Evolutionary conservation across 345 rosid genomes (phyloP).

Genomic region (Stellera chamaejasme): DNA sequence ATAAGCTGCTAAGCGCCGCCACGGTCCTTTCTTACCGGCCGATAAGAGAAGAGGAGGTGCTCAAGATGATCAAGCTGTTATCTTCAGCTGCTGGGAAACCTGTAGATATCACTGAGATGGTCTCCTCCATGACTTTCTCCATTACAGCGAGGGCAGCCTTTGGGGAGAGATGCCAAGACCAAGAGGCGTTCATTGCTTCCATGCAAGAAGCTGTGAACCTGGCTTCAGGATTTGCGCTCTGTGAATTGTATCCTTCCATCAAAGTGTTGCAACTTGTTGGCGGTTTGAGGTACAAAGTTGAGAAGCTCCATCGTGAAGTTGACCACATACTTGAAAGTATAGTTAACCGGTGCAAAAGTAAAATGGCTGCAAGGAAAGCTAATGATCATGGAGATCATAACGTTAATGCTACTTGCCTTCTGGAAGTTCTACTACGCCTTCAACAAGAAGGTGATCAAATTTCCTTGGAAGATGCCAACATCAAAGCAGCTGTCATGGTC

Average conservation of each 20-base stretch:
- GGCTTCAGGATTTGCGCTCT: conserved; percentile 7
- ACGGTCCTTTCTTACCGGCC: conserved; percentile 8
- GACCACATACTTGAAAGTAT: conserved; percentile 8
- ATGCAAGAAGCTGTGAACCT: conserved; percentile 1
- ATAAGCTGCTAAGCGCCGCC: background rate
- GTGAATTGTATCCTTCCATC: conserved; percentile 13
- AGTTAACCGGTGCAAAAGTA: background rate
- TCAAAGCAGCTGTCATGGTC: background rate
- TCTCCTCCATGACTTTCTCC: no score
- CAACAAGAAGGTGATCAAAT: background rate
- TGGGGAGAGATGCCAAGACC: background rate
- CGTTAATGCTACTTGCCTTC: background rate
- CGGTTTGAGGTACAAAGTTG: conserved; percentile 1
- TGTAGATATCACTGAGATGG: no score
- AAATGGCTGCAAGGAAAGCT: background rate
- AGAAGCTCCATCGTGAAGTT: conserved; percentile 7
- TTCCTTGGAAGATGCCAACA: background rate
- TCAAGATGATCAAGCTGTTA: no score
- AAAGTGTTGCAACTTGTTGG: conserved; percentile 1
- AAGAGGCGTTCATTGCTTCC: conserved; percentile 7
- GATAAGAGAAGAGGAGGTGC: conserved; percentile 11
- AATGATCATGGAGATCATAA: background rate
- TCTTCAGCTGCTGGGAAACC: no score
- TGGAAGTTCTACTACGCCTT: background rate
- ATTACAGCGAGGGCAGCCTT: no score